Evolutionary conservation across 257 asterid genomes (phyloP), one percentile per base, ranked within the genome.

Genomic region (Solanum chilense): DNA sequence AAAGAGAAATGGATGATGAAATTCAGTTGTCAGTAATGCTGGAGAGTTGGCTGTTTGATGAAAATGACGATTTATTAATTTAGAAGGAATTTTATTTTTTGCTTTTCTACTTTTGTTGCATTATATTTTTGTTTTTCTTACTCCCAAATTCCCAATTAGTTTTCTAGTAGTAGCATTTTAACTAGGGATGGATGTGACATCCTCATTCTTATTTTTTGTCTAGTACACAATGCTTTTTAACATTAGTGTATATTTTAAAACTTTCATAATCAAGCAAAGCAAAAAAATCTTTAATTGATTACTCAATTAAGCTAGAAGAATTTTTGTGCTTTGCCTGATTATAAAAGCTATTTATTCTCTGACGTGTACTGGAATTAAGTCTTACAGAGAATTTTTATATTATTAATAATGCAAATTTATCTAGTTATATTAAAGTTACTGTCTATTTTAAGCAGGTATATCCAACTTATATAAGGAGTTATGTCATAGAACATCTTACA

Each of bases 21-120:
- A 87, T 89, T 13, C 94, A 92, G 1, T 80, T 95, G 18, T 90
- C 96, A 7, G 84, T 49, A 31, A 83, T 90, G 93, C 68, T 95
- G 49, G 99, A 95, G 90, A 94, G 88, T 86, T 94, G 98, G 98
- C 89, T 95, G 58, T 84, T 95, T 5, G 97, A 93, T 87, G 93
- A 92, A 25, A 87, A 47, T 89, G 88, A 89, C 25, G 87, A 89
- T 84, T 89, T 93, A 62, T 91, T 78, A 45, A 45, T 93, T 90
- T 92, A 91, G 91, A 52, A 58, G 23, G 86, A 49, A 6, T 68
- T 73, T 62, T 33, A 85, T 41, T 0, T 33, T 42, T 37, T 27
- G 82, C 23, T 66, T 42, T n/a, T 82, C 42, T 62, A 62, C 33
- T 69, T 71, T 74, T 56, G 37, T 27, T 76, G 60, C 87, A 39